Base-by-base conservation (phyloP, 1,284 basidiomycete species). In the Quambalaria eucalypti region DNA sequence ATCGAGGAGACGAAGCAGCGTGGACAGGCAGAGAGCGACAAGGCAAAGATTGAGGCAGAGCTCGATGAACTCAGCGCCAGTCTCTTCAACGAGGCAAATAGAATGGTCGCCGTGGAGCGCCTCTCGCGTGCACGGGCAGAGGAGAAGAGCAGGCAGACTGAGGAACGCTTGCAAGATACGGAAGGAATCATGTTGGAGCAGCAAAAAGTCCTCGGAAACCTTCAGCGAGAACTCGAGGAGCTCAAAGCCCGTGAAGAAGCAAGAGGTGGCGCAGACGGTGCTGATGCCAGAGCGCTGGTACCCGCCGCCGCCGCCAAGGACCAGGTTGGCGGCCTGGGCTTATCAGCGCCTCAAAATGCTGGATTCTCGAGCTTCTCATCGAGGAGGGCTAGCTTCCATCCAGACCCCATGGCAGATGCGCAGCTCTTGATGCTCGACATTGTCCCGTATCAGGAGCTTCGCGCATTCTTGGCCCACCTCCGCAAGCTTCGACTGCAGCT, bases 1-100 rank as follows among this genome's bases (percentile, higher is more conserved):
- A 89, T 91, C 12, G 90, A 95, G 69, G 93, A 96, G 78, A 90
- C 92, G 21, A 85, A 88, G 2, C 84, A 86, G 64, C 82, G 91
- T 19, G 91, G 90, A 16, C 86, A 90, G 73, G 93, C 92, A 1
- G 84, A 81, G 58, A 88, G 87, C 16, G 83, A 87, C 42, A 80
- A 78, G 23, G 77, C 77, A 59, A 86, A 86, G 52, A 59, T 78
- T 68, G 60, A 66, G 52, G 65, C 67, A 26, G 78, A 79, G 61
- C 68, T 98, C 44, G 92, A 96, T 76, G 90, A 96, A 76, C 83
- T 98, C 55, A 90, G 90, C 54, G 90, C 91, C 2, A 84, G 81
- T 54, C 66, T 79, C 1, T 79, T 79, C 54, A 62, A 68, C 47
- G 78, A 79, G 55, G 78, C 78, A 25, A 79, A 79, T 66, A 71